These are phyloP conservation scores for Zychaea mexicana DNA, from an alignment of 371 early-diverging fungal genomes.

Conservation along the genomic window DNA sequence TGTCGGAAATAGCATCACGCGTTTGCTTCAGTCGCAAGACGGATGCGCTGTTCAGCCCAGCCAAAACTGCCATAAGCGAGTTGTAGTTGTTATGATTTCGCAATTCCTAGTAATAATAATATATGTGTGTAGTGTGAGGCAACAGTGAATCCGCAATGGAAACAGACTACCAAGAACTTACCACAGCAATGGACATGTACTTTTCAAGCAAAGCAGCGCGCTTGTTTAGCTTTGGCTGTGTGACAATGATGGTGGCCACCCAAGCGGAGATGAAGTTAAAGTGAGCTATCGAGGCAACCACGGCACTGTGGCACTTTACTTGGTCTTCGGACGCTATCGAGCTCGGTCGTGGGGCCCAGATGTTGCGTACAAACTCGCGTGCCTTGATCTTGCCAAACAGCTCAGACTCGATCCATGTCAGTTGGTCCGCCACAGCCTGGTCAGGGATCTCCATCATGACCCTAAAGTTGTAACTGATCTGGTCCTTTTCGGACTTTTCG, in stretches of 20 bases:
- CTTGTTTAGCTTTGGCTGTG: slow-evolving; percentile 56
- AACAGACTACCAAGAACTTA: too few relatives aligned
- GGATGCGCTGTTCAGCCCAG: slow-evolving; percentile 71
- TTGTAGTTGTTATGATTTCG: slow-evolving; percentile 67
- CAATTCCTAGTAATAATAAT: slow-evolving; percentile 34
- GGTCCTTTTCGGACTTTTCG: slow-evolving; percentile 30
- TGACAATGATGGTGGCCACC: slow-evolving; percentile 67
- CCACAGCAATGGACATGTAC: slow-evolving; percentile 66
- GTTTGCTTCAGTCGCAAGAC: slow-evolving; percentile 63
- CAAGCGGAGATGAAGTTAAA: slow-evolving; percentile 68
- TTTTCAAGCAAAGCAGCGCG: slow-evolving; percentile 65
- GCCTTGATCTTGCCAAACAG: slow-evolving; percentile 58
- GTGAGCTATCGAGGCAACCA: slow-evolving; percentile 58
- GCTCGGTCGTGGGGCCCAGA: slow-evolving; percentile 38
- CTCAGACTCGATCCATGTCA: slow-evolving; percentile 66
- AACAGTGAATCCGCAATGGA: too few relatives aligned
- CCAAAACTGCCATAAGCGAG: slow-evolving; percentile 72
- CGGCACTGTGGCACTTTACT: slow-evolving; percentile 20
- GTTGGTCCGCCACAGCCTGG: slow-evolving; percentile 59
- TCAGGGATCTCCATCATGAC: slow-evolving; percentile 45
- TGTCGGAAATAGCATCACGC: slow-evolving; percentile 48
- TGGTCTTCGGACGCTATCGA: slow-evolving; percentile 11
- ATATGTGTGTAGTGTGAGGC: not conserved
- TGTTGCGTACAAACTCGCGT: slow-evolving; percentile 58
- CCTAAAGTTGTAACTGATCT: slow-evolving; percentile 20